Percentiles rank a stretch among this genome's conserved stretches.
phyloP scores from a whole-genome alignment of 495 filamentous ascomycete genomes.

The Penicillium maclennaniae region DNA sequence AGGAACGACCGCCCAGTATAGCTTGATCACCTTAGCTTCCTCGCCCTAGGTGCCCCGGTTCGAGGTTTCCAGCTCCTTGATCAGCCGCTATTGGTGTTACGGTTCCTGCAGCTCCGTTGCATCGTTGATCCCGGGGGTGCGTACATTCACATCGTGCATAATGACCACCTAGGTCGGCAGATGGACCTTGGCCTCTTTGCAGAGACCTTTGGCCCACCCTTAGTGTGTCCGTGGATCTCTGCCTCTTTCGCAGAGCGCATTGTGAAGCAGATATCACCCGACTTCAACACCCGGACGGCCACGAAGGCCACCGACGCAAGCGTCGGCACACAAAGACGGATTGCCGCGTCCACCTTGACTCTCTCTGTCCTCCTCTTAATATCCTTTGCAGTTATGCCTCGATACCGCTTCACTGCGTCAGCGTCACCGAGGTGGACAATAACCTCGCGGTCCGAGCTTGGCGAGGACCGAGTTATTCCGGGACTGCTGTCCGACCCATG shows the following conservation, averaged over 20 bases:
- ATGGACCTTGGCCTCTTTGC: too few species aligned
- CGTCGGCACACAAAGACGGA: too few species aligned
- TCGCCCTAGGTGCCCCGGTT: neutral
- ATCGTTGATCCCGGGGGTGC: too few species aligned
- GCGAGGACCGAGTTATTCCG: neutral
- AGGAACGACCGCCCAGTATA: neutral
- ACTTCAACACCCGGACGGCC: conserved; percentile 1
- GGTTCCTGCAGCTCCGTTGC: too few species aligned
- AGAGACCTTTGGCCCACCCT: too few species aligned
- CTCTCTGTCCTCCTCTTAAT: neutral
- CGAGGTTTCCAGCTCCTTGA: too few species aligned
- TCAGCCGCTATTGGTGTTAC: too few species aligned
- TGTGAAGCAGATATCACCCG: neutral
- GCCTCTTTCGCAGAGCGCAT: neutral
- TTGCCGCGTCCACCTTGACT: neutral
- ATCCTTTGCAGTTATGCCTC: neutral
- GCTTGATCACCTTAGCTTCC: neutral
- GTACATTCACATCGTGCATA: too few species aligned
- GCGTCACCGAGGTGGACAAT: neutral
- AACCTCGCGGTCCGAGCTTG: neutral
- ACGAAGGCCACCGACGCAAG: neutral
- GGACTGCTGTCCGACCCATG: neutral
- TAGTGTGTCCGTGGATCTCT: neutral
- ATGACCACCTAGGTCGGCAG: too few species aligned
- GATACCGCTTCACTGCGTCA: neutral